These are phyloP conservation scores for Herpetospermum pedunculosum DNA, from an alignment of 306 rosid genomes.

Conservation along the genomic window DNA sequence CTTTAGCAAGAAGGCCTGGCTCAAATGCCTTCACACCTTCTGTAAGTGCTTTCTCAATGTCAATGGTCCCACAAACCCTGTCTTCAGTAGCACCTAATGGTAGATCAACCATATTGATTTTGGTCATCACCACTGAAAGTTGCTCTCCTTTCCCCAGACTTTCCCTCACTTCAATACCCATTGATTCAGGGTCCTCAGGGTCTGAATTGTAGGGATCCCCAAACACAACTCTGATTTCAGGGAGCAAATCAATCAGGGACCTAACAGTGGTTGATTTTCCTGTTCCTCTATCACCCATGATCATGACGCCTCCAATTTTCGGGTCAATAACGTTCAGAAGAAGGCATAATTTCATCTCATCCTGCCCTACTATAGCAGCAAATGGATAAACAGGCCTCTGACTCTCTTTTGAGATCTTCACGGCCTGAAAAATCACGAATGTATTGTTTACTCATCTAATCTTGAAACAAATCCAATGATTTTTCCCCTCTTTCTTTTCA, in stretches of 20 bases:
- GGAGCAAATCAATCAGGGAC: slow-evolving; percentile 87
- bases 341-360: slow-evolving; percentile 96
- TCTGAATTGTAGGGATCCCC: slow-evolving; percentile 92
- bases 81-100: slow-evolving; percentile 95
- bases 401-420: slow-evolving; percentile 41
- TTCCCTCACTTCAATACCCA: slow-evolving; percentile 81
- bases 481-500: not conserved
- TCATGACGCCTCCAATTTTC: slow-evolving; percentile 95
- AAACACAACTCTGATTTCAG: slow-evolving; percentile 66
- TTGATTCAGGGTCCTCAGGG: slow-evolving; percentile 88
- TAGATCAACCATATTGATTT: slow-evolving; percentile 94
- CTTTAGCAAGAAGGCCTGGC: slow-evolving; percentile 90
- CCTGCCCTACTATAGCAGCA: slow-evolving; percentile 91
- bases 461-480: not conserved
- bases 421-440: slow-evolving; percentile 31
- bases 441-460: not conserved
- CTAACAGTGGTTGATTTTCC: slow-evolving; percentile 85
- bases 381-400: slow-evolving; percentile 92
- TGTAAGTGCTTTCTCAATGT: slow-evolving; percentile 89
- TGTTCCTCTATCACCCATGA: slow-evolving; percentile 95
- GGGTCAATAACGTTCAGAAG: slow-evolving; percentile 87
- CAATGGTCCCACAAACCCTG: slow-evolving; percentile 92
- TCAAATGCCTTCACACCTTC: slow-evolving; percentile 96
- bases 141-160: slow-evolving; percentile 50
- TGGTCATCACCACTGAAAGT: slow-evolving; percentile 42